phyloP scores from a whole-genome alignment of 2,329 filamentous ascomycete species.

The Aureobasidium sp. region DNA sequence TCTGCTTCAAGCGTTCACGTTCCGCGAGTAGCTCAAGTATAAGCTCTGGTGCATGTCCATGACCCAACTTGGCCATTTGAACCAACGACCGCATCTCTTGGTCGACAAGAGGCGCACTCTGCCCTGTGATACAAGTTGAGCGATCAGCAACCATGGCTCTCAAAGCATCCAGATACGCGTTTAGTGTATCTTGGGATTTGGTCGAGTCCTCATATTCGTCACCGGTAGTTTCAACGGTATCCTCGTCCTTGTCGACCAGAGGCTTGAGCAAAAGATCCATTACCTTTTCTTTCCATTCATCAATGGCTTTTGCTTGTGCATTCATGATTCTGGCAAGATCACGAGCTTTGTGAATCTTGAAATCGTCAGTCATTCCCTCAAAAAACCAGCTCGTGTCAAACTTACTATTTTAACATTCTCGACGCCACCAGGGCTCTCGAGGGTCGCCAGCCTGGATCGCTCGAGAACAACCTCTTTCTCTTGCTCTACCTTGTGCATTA shows the following conservation, averaged over 20 bases:
- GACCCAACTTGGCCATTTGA: constrained; percentile 43
- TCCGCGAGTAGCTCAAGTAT: constrained; percentile 41
- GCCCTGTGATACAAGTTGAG: constrained; percentile 65
- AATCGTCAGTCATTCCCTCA: not conserved
- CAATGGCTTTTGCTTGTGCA: constrained; percentile 60
- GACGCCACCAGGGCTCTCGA: constrained; percentile 49
- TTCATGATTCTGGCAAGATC: constrained; percentile 59
- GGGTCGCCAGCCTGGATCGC: constrained; percentile 46
- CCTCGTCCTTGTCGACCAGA: constrained; percentile 73
- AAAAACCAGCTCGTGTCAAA: not conserved
- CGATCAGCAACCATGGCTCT: constrained; percentile 72
- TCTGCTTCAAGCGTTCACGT: constrained; percentile 37
- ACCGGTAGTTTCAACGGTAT: constrained; percentile 64
- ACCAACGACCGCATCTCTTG: constrained; percentile 55
- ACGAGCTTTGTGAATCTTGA: constrained; percentile 49
- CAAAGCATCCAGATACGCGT: constrained; percentile 74
- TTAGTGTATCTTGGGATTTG: constrained; percentile 78
- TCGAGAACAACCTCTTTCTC: constrained; percentile 46
- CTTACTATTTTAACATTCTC: constrained; percentile 57
- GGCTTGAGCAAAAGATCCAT: constrained; percentile 63
- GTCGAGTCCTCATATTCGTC: constrained; percentile 87
- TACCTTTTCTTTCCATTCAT: constrained; percentile 66
- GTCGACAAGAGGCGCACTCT: constrained; percentile 64
- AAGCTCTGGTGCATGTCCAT: constrained; percentile 63
- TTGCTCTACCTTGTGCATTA: constrained; percentile 54